Conservation (phyloP, 1,284 basidiomycete genomes). For the Sanghuangporus baumii region DNA sequence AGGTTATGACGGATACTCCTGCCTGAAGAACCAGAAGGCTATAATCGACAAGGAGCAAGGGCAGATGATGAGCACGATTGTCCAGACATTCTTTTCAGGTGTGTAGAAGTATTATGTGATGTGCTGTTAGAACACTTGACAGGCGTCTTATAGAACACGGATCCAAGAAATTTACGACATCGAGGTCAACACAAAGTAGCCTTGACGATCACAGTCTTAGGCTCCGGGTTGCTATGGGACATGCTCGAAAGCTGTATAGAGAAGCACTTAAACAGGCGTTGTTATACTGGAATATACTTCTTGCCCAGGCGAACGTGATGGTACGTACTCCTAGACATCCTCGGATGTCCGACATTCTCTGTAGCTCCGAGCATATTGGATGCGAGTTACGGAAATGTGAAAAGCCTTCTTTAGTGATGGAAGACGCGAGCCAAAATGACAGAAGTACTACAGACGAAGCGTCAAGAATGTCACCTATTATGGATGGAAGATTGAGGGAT, state of each 20-base stretch:
- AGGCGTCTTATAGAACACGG: conserved; percentile 25
- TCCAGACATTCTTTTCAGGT: conserved; percentile 86
- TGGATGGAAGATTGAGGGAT: conserved; percentile 14
- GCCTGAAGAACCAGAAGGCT: conserved; percentile 60
- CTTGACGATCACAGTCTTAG: no score
- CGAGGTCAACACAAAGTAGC: no score
- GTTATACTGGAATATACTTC: not conserved
- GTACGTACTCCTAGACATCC: conserved; percentile 49
- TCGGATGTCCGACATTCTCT: conserved; percentile 19
- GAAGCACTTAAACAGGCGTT: not conserved
- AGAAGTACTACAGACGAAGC: conserved; percentile 3
- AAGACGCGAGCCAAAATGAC: not conserved
- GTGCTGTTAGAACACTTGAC: no score
- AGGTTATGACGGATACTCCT: conserved; percentile 77
- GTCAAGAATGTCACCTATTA: conserved; percentile 1
- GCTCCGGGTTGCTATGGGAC: not conserved
- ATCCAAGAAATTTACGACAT: no score
- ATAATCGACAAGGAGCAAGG: conserved; percentile 82
- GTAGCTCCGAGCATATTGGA: not conserved
- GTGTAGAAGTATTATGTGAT: conserved; percentile 21
- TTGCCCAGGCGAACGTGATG: conserved; percentile 34
- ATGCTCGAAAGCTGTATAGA: not conserved
- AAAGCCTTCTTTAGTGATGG: not conserved
- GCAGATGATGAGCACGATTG: conserved; percentile 74
- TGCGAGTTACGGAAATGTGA: not conserved